These are phyloP conservation scores for Fusarium sp. DNA, from an alignment of 2,329 filamentous ascomycete species.

Conservation along the genomic window DNA sequence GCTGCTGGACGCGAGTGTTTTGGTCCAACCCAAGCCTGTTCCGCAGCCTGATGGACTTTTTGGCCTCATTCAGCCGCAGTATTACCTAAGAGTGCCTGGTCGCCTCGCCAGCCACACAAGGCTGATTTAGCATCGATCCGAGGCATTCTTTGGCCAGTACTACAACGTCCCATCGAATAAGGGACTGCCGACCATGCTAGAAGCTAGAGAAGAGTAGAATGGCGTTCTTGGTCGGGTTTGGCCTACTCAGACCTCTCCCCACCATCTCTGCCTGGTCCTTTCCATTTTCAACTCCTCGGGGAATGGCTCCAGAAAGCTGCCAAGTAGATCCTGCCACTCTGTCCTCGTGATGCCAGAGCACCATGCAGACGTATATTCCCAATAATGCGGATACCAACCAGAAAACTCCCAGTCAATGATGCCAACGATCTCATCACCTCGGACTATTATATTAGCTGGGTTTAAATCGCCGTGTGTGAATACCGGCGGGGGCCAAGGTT, in stretches of 20 bases:
- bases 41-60: too few relatives aligned
- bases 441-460: constrained; percentile 60
- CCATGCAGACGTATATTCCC: constrained; percentile 54
- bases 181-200: too few relatives aligned
- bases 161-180: too few relatives aligned
- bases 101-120: too few relatives aligned
- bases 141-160: too few relatives aligned
- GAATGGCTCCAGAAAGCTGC: constrained; percentile 8
- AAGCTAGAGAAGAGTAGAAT: too few relatives aligned
- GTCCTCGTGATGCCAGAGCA: constrained; percentile 1
- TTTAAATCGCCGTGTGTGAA: constrained; percentile 66
- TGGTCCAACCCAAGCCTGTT: too few relatives aligned
- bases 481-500: constrained; percentile 53
- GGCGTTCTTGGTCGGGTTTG: background rate
- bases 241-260: background rate
- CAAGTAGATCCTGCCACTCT: constrained; percentile 9
- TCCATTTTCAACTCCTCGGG: constrained; percentile 24
- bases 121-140: too few relatives aligned
- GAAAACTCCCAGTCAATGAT: constrained; percentile 58
- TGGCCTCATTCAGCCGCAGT: too few relatives aligned
- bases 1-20: too few relatives aligned
- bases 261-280: constrained; percentile 15
- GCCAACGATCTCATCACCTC: constrained; percentile 59
- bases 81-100: too few relatives aligned
- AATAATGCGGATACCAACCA: constrained; percentile 54